Evolutionary conservation across 169 alveolate species (phyloP).

Genomic region (Miamiensis avidus): DNA sequence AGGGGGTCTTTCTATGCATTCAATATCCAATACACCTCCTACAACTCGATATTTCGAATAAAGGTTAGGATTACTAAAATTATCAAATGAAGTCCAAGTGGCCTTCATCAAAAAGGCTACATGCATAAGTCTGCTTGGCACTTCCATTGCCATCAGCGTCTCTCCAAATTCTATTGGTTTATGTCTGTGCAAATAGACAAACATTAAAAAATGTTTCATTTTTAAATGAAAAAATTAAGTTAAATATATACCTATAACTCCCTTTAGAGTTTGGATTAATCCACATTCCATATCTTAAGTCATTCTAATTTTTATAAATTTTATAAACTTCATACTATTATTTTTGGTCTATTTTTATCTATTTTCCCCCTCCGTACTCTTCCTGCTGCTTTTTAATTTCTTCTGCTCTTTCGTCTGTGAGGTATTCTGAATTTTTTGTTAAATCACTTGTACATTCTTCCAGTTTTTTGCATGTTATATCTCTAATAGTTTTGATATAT

Average conservation of each 20-base stretch:
- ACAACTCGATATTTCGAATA: slow-evolving; percentile 33
- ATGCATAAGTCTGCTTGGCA: slow-evolving; percentile 27
- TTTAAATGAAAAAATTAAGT: background rate
- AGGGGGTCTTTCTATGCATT: slow-evolving; percentile 29
- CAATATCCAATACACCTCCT: slow-evolving; percentile 47
- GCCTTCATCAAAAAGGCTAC: slow-evolving; percentile 29
- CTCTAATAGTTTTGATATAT: slow-evolving; percentile 27
- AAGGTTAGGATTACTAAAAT: slow-evolving; percentile 21
- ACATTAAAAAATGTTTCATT: background rate
- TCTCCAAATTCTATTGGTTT: slow-evolving; percentile 41
- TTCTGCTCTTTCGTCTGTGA: slow-evolving; percentile 5
- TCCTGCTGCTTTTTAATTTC: slow-evolving; percentile 2
- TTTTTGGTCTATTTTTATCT: slow-evolving; percentile 14
- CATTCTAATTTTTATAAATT: background rate
- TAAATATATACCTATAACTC: slow-evolving; percentile 1
- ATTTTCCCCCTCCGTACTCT: background rate
- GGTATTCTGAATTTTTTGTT: slow-evolving; percentile 31
- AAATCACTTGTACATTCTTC: slow-evolving; percentile 39
- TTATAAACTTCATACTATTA: slow-evolving; percentile 15
- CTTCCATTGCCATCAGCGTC: slow-evolving; percentile 23
- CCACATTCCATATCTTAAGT: slow-evolving; percentile 40
- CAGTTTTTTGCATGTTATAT: slow-evolving; percentile 20
- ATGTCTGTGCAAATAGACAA: slow-evolving; percentile 6
- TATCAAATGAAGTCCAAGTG: slow-evolving; percentile 40
- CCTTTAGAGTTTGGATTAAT: slow-evolving; percentile 41